These are phyloP conservation scores for Gossypium thurberi DNA, from an alignment of 345 rosid genomes.

Conservation along the genomic window DNA sequence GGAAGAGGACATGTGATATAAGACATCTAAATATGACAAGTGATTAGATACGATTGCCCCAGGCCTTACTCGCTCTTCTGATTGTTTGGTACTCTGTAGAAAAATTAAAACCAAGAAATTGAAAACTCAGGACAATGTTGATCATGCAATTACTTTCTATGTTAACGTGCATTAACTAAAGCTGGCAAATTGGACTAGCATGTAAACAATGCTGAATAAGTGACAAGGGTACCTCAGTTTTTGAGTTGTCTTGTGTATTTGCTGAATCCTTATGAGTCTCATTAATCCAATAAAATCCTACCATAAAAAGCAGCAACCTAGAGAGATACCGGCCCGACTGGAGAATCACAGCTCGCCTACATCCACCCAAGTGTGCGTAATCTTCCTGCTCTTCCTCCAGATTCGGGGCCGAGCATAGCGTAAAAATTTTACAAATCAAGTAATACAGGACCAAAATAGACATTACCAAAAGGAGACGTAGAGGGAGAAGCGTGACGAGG, in stretches of 20 bases:
- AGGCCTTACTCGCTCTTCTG: slow-evolving; percentile 55
- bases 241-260: slow-evolving; percentile 6
- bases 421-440: slow-evolving; percentile 70
- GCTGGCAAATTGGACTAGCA: background rate
- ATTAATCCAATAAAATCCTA: slow-evolving; percentile 88
- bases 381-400: slow-evolving; percentile 83
- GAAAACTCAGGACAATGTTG: background rate
- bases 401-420: slow-evolving; percentile 69
- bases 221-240: slow-evolving; percentile 27
- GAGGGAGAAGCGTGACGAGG: slow-evolving; percentile 62
- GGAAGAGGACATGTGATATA: slow-evolving; percentile 91
- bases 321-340: slow-evolving; percentile 59
- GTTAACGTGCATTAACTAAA: background rate
- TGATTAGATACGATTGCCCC: slow-evolving; percentile 93
- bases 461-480: slow-evolving; percentile 55
- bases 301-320: slow-evolving; percentile 60
- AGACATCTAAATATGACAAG: slow-evolving; percentile 82
- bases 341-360: slow-evolving; percentile 73
- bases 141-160: background rate
- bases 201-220: background rate
- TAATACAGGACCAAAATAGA: slow-evolving; percentile 52
- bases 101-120: background rate
- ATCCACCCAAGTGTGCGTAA: slow-evolving; percentile 86
- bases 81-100: slow-evolving; percentile 22
- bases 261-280: slow-evolving; percentile 37